A percentile compares a stretch with the other conserved stretches of the same genome.
These are phyloP conservation scores for Hypoxylon sp. DNA, from an alignment of 2,329 filamentous ascomycete genomes.

Conservation along the genomic window DNA sequence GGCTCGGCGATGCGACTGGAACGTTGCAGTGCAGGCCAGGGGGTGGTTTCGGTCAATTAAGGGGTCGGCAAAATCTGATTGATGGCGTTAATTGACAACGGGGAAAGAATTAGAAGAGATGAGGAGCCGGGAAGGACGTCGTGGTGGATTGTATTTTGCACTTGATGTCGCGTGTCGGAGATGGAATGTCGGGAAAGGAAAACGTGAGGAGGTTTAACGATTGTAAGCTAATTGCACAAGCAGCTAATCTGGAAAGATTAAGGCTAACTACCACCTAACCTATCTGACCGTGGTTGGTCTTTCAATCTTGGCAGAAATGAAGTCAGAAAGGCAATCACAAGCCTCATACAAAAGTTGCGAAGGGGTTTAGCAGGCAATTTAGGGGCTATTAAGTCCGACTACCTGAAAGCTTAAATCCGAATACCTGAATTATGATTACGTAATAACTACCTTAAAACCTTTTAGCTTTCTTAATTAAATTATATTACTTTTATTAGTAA, in stretches of 20 bases:
- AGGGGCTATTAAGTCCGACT: too few species aligned
- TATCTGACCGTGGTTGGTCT: constrained; percentile 9
- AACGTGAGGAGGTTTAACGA: constrained; percentile 22
- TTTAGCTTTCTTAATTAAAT: too few species aligned
- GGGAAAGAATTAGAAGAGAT: constrained; percentile 9
- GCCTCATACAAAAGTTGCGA: constrained; percentile 32
- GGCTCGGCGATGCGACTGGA: constrained; percentile 40
- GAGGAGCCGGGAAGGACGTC: constrained; percentile 3
- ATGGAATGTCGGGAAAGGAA: constrained; percentile 36
- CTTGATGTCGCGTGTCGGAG: constrained; percentile 15
- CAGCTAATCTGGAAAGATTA: constrained; percentile 19
- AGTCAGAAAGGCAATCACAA: constrained; percentile 41
- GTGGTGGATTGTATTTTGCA: constrained; percentile 8
- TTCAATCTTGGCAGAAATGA: constrained; percentile 36
- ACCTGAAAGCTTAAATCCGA: too few species aligned
- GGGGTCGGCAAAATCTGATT: constrained; percentile 32
- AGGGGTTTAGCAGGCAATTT: constrained; percentile 23
- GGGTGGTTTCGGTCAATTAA: constrained; percentile 26
- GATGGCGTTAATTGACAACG: constrained; percentile 13
- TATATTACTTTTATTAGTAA: too few species aligned
- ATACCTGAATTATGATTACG: too few species aligned
- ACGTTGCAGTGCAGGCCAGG: constrained; percentile 38
- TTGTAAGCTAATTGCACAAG: constrained; percentile 11
- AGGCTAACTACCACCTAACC: constrained; percentile 18
- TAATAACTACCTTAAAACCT: too few species aligned